Base-by-base conservation (phyloP, 805 yeast species). In the Teunomyces gatunensis region DNA sequence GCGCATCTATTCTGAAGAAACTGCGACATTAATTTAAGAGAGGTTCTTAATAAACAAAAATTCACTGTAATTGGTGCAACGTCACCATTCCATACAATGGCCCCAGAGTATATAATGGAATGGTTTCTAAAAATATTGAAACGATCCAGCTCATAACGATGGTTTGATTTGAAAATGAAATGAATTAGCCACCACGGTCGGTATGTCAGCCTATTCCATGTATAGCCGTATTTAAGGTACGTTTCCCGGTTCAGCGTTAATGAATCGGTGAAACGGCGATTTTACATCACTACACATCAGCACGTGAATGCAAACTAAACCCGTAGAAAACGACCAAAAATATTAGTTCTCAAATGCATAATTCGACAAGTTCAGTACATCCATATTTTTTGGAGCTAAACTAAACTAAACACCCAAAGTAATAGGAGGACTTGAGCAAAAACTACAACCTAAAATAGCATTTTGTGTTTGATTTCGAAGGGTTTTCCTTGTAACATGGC, bases 351-450 rank as follows among this genome's bases (percentile, higher is more conserved):
- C 17, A 23, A 37, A n/a, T 37, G 40, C 40, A 37, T 21, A 37
- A 37, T 37, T 37, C 29, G 13, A 23, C 40, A 21, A 23, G 29
- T 32, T 32, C 34, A 37, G 25, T 20, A 37, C 29, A 37, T 37
- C 11, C 28, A 37, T 35, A 35, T 23, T 37, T 23, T 37, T 37
- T 37, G 4, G 15, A 37, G 29, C 40, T 37, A 37, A 37, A 37
- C 40, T 37, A 37, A 36, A 37, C 39, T 35, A 35, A 37, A 37
- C 40, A 37, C 12, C 11, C 29, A 6, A 37, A 11, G 17, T 23
- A 13, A 27, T 23, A 5, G 29, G 17, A 18, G 15, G 18, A 32
- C 34, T 5, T 15, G 17, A 32, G 17, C 6, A 32, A 32, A 25
- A 30, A 30, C 18, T 30, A 20, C 40, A 12, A 37, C 25, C 40